These are phyloP conservation scores for Rhododendron ovatum DNA, from an alignment of 148 eudicot genomes.

Conservation along the genomic window DNA sequence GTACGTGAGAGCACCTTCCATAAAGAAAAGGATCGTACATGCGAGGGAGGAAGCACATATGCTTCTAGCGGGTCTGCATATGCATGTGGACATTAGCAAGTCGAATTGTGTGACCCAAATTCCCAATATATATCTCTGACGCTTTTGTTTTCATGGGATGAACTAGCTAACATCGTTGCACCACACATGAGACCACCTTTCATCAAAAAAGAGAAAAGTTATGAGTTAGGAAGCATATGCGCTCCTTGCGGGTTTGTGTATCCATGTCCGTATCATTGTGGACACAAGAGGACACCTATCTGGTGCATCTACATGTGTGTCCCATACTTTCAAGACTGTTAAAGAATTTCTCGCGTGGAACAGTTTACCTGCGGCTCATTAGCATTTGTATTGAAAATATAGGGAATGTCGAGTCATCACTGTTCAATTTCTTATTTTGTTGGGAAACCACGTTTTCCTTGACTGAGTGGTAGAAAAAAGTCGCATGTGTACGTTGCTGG, in stretches of 20 bases:
- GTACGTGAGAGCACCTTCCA: neutral
- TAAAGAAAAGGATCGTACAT: neutral
- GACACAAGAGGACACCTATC: neutral
- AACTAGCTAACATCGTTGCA: neutral
- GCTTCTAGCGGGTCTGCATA: neutral
- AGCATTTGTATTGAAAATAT: neutral
- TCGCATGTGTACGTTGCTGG: neutral
- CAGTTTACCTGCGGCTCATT: neutral
- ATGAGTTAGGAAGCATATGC: neutral
- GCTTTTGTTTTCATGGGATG: neutral
- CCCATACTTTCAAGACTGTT: neutral
- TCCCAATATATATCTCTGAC: neutral
- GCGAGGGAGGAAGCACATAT: neutral
- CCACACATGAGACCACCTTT: neutral
- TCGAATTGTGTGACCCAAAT: neutral
- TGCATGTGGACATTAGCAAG: neutral
- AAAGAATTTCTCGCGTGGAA: neutral
- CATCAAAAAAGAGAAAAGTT: neutral
- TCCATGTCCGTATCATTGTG: neutral
- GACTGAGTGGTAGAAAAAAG: neutral
- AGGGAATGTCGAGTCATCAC: neutral
- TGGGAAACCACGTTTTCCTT: neutral
- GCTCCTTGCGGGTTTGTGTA: neutral
- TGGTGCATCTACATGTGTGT: neutral
- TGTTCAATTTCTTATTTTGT: neutral